Conservation (phyloP, 2,329 filamentous ascomycete species). For the Fusarium lyarnte region DNA sequence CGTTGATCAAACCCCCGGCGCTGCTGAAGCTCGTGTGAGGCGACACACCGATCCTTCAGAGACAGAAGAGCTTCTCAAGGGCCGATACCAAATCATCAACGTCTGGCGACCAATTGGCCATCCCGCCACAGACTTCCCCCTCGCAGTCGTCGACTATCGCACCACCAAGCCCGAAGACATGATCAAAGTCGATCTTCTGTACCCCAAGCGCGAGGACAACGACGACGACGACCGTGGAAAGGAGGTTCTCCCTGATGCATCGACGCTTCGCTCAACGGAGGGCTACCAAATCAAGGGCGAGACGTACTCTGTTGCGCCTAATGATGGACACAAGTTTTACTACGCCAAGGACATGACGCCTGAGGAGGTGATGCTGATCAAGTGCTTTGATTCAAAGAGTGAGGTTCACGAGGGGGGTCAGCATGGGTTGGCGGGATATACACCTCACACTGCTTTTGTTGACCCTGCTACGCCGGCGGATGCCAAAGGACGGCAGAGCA, state of each 20-base stretch:
- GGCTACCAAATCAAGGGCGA: conserved; percentile 40
- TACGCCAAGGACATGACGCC: conserved; percentile 43
- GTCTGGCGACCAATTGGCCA: conserved; percentile 50
- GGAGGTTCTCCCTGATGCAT: conserved; percentile 29
- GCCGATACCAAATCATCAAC: conserved; percentile 65
- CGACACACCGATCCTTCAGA: conserved; percentile 62
- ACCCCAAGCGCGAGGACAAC: conserved; percentile 34
- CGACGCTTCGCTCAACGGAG: conserved; percentile 26
- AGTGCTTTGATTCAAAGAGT: conserved; percentile 43
- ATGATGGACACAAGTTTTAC: conserved; percentile 37
- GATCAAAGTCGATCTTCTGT: conserved; percentile 37
- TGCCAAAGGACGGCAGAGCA: conserved; percentile 38
- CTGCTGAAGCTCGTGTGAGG: conserved; percentile 69
- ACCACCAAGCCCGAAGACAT: conserved; percentile 38
- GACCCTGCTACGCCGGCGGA: conserved; percentile 35
- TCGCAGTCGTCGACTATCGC: conserved; percentile 40
- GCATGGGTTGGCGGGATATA: conserved; percentile 34
- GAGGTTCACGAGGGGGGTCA: conserved; percentile 33
- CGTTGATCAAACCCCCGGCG: conserved; percentile 74
- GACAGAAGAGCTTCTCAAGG: conserved; percentile 48
- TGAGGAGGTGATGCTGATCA: conserved; percentile 43
- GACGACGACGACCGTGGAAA: conserved; percentile 41
- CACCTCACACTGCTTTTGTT: conserved; percentile 41
- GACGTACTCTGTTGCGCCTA: conserved; percentile 33
- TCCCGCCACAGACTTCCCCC: conserved; percentile 36